Evolutionary conservation across 768 basidiomycete species (phyloP).

Genomic region (Filobasidium floriforme): DNA sequence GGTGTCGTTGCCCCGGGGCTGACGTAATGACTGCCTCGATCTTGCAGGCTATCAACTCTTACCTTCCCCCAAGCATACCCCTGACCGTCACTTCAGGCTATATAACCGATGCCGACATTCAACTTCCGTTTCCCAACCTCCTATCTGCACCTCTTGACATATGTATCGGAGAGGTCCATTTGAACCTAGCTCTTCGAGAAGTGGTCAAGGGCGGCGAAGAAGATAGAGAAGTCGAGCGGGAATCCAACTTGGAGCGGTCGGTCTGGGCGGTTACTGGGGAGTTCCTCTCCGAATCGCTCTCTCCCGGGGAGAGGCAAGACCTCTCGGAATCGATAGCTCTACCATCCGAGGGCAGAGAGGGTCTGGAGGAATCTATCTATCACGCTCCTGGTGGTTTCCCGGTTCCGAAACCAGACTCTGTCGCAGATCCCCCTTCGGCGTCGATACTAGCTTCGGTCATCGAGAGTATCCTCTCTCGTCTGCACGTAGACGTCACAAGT

Average conservation of each 20-base stretch:
- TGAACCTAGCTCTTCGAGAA: slow-evolving; percentile 44
- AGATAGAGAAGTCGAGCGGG: slow-evolving; percentile 21
- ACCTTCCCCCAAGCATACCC: slow-evolving; percentile 56
- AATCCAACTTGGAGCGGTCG: slow-evolving; percentile 59
- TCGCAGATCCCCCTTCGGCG: neutral
- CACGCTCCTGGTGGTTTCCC: neutral
- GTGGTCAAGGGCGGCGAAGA: neutral
- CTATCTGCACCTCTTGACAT: slow-evolving; percentile 38
- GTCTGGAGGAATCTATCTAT: neutral
- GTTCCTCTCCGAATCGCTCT: slow-evolving; percentile 56
- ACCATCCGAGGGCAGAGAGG: too few species aligned
- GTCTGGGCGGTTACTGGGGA: slow-evolving; percentile 76
- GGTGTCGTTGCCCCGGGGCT: too few species aligned
- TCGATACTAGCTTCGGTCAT: neutral
- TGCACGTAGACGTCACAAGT: neutral
- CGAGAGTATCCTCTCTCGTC: neutral
- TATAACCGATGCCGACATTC: slow-evolving; percentile 65
- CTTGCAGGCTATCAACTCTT: slow-evolving; percentile 66
- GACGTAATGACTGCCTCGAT: neutral
- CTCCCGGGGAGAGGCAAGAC: too few species aligned
- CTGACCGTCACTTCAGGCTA: slow-evolving; percentile 62
- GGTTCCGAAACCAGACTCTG: neutral
- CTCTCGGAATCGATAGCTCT: too few species aligned
- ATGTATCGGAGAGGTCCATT: slow-evolving; percentile 32
- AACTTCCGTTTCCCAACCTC: slow-evolving; percentile 54